Base-by-base conservation (phyloP, 768 basidiomycete genomes). In the Fomitopsis pulvina region DNA sequence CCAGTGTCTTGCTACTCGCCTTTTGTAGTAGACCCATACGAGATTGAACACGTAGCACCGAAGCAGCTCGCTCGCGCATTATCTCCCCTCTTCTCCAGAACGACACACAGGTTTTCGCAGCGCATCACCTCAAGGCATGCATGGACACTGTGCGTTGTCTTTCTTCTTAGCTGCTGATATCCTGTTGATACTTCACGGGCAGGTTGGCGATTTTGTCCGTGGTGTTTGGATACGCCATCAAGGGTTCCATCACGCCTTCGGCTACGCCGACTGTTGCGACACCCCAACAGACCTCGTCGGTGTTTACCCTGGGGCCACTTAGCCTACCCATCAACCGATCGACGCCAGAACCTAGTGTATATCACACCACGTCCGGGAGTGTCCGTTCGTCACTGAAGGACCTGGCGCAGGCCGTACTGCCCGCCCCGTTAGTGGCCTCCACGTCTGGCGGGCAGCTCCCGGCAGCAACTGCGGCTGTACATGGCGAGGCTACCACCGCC, bases 121-220 rank as follows among this genome's bases (percentile, higher is more conserved):
- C 71, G 74, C 51, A 63, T 76, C n/a, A 71, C 69, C 44, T 71
- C 80, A 22, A 69, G 74, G 41, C 78, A 82, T 58, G 73, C 83
- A 29, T 70, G 83, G 42, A 85, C 83, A 20, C 67, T 88, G 86
- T 87, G 70, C n/a, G 81, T 66, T 37, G 8, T 60, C 50, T 25
- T 47, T 40, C 47, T 18, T 22, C 16, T 50, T 37, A 7, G n/a
- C n/a, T n/a, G n/a, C n/a, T n/a, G n/a, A n/a, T n/a, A n/a, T n/a
- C n/a, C n/a, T 58, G 26, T 53, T 37, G 22, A 30, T 34, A 45
- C 12, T 18, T 37, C 46, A 41, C 52, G 52, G 41, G n/a, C 54
- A 88, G 86, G 42, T 75, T 88, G 52, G 82, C 85, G 0, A 63
- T 88, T 42, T 66, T 88, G 55, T 84, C 84, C 32, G 70, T 88